Evolutionary conservation across 2,329 filamentous ascomycete species (phyloP), one percentile per base, ranked within the genome.

Genomic region (Fusarium siculi): DNA sequence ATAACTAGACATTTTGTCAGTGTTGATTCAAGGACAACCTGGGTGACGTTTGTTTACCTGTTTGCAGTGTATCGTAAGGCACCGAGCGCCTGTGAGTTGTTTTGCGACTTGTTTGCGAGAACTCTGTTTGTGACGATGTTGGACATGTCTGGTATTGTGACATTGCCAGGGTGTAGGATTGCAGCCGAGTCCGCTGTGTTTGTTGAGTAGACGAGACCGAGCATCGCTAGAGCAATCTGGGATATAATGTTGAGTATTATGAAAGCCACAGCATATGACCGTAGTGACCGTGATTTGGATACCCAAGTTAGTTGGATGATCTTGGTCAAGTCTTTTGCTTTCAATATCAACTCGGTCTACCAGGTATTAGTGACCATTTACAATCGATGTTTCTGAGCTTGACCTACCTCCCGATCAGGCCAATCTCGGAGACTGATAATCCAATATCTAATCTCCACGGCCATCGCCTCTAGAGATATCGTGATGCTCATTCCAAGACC

Each of bases 361-460:
- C 19, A 36, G 5, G 19, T 23, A n/a, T 43, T 30, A 44, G 60
- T 32, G 11, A 10, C 4, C 15, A 23, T 28, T 23, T 9, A 15
- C 21, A 7, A 2, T 44, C 6, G 19, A 25, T 55, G 10, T 3
- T 30, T 34, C 19, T 23, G 15, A 25, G n/a, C 12, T 44, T 18
- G 14, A 5, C 78, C n/a, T 56, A 84, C 84, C 78, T 87, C 85
- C 9, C 74, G 75, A 44, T 82, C 75, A 39, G 80, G 81, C 66
- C 83, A 79, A 43, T 80, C 78, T 9, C 79, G 76, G 14, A 78
- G 75, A 63, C 80, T 81, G 46, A 87, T 72, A 34, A 86, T 81
- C 77, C 83, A 85, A 84, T 85, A 87, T n/a, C 85, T 79, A 67
- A 85, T 76, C 66, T 85, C 84, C 19, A 80, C 74, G 7, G 84